Evolutionary conservation across 2,329 filamentous ascomycete species (phyloP), one percentile per base, ranked within the genome.

Genomic region (Trichoderma hamatum): DNA sequence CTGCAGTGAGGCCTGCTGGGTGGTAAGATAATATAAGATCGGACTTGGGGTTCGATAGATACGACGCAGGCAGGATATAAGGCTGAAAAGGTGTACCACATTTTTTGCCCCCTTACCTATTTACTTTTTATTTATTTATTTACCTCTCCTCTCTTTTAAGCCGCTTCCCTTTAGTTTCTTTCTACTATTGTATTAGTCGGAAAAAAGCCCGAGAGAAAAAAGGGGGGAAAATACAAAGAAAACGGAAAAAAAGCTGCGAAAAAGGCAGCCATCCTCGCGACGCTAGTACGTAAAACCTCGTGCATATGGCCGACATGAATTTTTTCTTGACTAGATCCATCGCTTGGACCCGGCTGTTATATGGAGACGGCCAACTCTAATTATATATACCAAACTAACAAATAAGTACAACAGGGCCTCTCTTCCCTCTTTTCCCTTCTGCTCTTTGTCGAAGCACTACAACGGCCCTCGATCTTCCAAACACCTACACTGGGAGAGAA

Each of bases 71-170:
- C n/a, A 49, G 13, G 24, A 24, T 46, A 65, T 65, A 65, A 65
- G 62, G 62, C 62, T 65, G 62, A 65, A 65, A 43, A 30, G 34
- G 49, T 43, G 24, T 55, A 55, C 62, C 32, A 28, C 21, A 43
- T n/a, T 43, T 55, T 36, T 55, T 54, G 19, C 9, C 46, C 46
- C 46, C 32, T 65, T 28, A 11, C 9, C n/a, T 6, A 21, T 16
- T 46, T n/a, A n/a, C n/a, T 28, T 52, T 11, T 19, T n/a, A 1
- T 30, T 5, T 5, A 9, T 43, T 43, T 19, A n/a, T n/a, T n/a
- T n/a, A n/a, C n/a, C 39, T 43, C 19, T 19, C 16, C 19, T 0
- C 16, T 19, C 19, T 19, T n/a, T 10, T 43, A 43, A 43, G 39
- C 39, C 39, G 19, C 7, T 21, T 43, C 14, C 14, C 19, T 51